phyloP scores from a whole-genome alignment of 2,329 filamentous ascomycete genomes.

The Ascochyta clinopodiicola region DNA sequence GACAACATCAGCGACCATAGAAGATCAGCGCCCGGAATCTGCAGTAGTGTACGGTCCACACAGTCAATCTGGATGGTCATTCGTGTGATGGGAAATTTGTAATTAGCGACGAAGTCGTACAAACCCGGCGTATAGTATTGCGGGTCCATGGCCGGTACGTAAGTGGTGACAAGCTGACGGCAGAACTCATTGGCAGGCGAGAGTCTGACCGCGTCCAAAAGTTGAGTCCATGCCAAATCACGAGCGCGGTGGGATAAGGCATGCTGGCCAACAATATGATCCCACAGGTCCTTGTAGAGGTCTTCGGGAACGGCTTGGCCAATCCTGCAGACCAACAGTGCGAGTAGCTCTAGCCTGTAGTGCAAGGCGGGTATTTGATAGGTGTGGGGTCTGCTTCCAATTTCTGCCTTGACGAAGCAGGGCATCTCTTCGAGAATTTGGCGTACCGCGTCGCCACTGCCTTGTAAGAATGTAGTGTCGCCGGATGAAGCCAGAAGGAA shows the following conservation, averaged over 20 bases:
- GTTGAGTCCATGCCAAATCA: constrained; percentile 67
- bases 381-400: constrained; percentile 12
- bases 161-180: constrained; percentile 50
- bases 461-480: constrained; percentile 34
- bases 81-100: constrained; percentile 32
- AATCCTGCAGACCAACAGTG: constrained; percentile 65
- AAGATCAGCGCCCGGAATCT: constrained; percentile 67
- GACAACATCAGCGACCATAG: constrained; percentile 84
- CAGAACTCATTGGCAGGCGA: constrained; percentile 39
- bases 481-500: constrained; percentile 39
- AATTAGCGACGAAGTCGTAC: constrained; percentile 67
- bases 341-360: constrained; percentile 61
- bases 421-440: constrained; percentile 51
- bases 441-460: constrained; percentile 34
- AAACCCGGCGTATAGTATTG: constrained; percentile 66
- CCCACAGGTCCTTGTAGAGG: constrained; percentile 72
- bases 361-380: constrained; percentile 33
- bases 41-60: constrained; percentile 47
- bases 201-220: constrained; percentile 31
- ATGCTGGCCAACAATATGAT: constrained; percentile 70
- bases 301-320: constrained; percentile 67
- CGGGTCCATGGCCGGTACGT: constrained; percentile 65
- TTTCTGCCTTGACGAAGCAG: constrained; percentile 39
- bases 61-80: constrained; percentile 23
- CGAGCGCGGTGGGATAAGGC: constrained; percentile 68